Evolutionary conservation across 176 grass and related monocot species (phyloP).

Genomic region (Alopecurus myosuroides): DNA sequence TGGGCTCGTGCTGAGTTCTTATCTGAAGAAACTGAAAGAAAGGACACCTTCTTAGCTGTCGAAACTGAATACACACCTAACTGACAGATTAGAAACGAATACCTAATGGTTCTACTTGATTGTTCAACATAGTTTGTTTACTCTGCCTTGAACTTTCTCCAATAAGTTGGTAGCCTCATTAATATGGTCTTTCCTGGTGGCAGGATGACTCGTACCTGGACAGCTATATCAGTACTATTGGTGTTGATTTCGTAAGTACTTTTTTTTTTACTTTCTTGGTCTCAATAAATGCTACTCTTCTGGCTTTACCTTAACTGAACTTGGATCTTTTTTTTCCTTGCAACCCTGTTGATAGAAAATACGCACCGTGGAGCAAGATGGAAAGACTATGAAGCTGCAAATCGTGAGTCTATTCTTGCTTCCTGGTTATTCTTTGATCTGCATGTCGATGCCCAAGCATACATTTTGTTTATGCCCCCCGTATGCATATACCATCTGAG

Average conservation of each 20-base stretch:
- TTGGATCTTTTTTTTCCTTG: background rate
- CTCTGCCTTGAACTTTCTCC: background rate
- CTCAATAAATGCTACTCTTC: background rate
- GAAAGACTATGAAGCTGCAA: conserved; percentile 84
- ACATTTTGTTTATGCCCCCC: background rate
- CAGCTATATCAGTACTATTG: conserved; percentile 87
- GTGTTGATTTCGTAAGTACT: conserved; percentile 82
- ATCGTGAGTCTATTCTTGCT: conserved; percentile 46
- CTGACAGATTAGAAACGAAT: too few species aligned
- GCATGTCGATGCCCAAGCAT: background rate
- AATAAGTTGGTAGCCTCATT: background rate
- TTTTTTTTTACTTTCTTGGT: background rate
- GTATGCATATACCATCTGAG: background rate
- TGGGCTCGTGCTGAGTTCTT: too few species aligned
- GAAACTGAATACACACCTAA: too few species aligned
- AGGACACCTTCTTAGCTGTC: too few species aligned
- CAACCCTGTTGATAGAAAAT: conserved; percentile 49
- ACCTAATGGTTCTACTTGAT: too few species aligned
- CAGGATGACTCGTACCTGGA: conserved; percentile 87
- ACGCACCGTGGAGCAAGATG: conserved; percentile 71
- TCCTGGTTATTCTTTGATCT: background rate
- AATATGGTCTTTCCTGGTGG: conserved; percentile 13
- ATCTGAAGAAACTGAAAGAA: too few species aligned
- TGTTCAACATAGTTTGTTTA: background rate
- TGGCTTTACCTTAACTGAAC: background rate